Conservation (phyloP, 257 asterid genomes). For the Euphrasia confusa region DNA sequence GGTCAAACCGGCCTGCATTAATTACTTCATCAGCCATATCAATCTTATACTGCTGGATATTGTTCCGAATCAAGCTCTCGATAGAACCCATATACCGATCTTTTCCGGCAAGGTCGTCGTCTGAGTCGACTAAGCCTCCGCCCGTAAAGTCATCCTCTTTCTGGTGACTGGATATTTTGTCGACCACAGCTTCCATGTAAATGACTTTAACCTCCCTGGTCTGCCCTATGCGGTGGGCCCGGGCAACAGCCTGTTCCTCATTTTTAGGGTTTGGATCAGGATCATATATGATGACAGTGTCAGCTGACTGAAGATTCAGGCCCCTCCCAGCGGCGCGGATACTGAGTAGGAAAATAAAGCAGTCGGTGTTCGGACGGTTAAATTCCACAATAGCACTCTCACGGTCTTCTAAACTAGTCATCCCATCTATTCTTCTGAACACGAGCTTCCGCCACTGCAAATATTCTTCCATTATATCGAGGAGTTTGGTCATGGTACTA, state of each 20-base stretch:
- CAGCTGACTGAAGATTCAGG: slow-evolving; percentile 94
- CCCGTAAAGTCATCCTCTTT: slow-evolving; percentile 85
- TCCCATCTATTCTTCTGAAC: slow-evolving; percentile 94
- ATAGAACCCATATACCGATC: slow-evolving; percentile 95
- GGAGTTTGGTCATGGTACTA: slow-evolving; percentile 98
- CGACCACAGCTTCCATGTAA: slow-evolving; percentile 98
- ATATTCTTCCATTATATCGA: slow-evolving; percentile 95
- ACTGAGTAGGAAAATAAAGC: slow-evolving; percentile 96
- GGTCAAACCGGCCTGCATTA: slow-evolving; percentile 99
- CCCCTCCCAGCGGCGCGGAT: slow-evolving; percentile 99
- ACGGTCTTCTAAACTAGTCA: slow-evolving; percentile 96
- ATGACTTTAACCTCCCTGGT: slow-evolving; percentile 97
- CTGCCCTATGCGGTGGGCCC: slow-evolving; percentile 99
- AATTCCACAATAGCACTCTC: slow-evolving; percentile 97
- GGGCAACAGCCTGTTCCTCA: slow-evolving; percentile 99
- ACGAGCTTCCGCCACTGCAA: slow-evolving; percentile 96
- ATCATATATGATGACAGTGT: slow-evolving; percentile 95
- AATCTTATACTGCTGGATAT: slow-evolving; percentile 96
- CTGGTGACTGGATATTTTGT: slow-evolving; percentile 81
- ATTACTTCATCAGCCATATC: slow-evolving; percentile 99
- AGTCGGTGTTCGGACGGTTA: slow-evolving; percentile 79
- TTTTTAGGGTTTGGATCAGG: slow-evolving; percentile 99
- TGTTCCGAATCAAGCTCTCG: slow-evolving; percentile 92
- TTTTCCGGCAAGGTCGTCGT: slow-evolving; percentile 94
- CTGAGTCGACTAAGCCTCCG: slow-evolving; percentile 79